Base-by-base conservation (phyloP, 108 stramenopile species). In the Pseudonitzschia delicatissima region DNA sequence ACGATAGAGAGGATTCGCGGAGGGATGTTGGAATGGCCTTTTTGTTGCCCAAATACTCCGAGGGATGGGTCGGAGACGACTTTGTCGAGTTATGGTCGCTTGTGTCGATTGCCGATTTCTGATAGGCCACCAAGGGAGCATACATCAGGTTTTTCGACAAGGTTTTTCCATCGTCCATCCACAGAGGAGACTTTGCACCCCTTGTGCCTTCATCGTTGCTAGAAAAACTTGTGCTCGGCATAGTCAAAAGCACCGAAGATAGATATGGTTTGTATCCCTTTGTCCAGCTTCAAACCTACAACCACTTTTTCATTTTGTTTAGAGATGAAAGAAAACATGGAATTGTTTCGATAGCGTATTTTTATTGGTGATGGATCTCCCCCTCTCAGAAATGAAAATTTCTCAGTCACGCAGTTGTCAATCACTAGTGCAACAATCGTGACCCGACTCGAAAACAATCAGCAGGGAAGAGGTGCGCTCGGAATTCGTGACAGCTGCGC, bases 111-210 rank as follows among this genome's bases (percentile, higher is more conserved):
- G 28, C 36, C 15, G 50, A 39, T 55, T 67, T 34, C 20, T 63
- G 66, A 44, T 74, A 80, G 25, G 79, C 70, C 5, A 60, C 55
- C n/a, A 80, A 15, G 5, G 79, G 79, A 37, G 73, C 36, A 28
- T 80, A 80, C 45, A 80, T 17, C n/a, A 48, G 68, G 64, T 74
- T 74, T 15, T 65, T 45, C 12, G 79, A 80, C 8, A 80, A 63
- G 7, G 31, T 70, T 45, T 65, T 77, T 12, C 65, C 62, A 29
- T 57, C 44, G 5, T 55, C 35, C 66, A 17, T 53, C 53, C 53
- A 55, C 28, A 55, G 31, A 23, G 2, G 3, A 23, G 21, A 23
- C 17, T 48, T n/a, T 4, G 15, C 47, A 21, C 20, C 21, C 7
- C 23, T 48, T 7, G 47, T 23, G 2, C n/a, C 9, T 23, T 48